Base-by-base conservation (phyloP, 2,329 filamentous ascomycete genomes). In the Sclerotinia subarctica region DNA sequence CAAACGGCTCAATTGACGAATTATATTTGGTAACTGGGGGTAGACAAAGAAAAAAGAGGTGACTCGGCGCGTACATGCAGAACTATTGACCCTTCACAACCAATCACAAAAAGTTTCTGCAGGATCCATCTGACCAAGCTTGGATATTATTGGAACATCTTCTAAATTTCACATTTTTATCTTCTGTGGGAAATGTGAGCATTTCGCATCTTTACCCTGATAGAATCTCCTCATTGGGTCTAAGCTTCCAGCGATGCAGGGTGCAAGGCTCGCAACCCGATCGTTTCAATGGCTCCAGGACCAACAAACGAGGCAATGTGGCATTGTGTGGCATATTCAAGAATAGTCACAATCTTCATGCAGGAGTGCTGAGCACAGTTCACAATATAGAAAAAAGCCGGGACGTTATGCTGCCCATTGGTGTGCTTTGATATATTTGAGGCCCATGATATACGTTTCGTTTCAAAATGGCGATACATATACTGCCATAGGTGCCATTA, bases 401-500 rank as follows among this genome's bases (percentile, higher is more conserved):
- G 69, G 67, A 71, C 73, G 73, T 72, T 62, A 70, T 73, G 70
- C 70, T 74, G 70, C 59, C 69, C 67, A 70, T 74, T 71, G 71
- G 74, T 74, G 73, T 54, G 56, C 46, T 49, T n/a, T 42, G 24
- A 44, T 49, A 52, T 51, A 73, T 72, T 69, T 72, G 73, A 71
- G 69, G 67, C 63, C 62, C 65, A 68, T 72, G 49, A 68, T 66
- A 70, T 69, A 69, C 69, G 59, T 57, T 35, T 47, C 65, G 56
- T 62, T 62, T 67, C 44, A 8, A 56, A 56, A 68, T 64, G 35
- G 59, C 66, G 66, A 73, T 75, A 76, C 74, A 76, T 77, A 77
- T 76, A 77, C 71, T 72, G 71, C 59, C 52, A 54, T 76, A 76
- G 70, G 63, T 74, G 75, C 75, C 73, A 70, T 70, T 68, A 63